phyloP scores from a whole-genome alignment of 257 asterid species.

The Cruciata laevipes region DNA sequence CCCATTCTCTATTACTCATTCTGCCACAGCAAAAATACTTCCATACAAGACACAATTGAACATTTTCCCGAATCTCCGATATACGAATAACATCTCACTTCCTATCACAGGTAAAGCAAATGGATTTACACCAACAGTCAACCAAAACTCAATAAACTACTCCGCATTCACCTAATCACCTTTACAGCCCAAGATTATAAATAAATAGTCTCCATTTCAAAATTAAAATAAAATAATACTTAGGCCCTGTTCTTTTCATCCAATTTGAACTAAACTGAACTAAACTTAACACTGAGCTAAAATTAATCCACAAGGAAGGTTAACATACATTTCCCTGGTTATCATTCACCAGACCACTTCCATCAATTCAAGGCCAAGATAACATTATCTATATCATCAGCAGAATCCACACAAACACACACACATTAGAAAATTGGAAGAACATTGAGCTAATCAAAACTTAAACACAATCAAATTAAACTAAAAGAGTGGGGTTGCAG shows the following conservation, averaged over 20 bases:
- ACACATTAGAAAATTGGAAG: not conserved
- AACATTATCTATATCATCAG: not conserved
- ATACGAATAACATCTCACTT: not conserved
- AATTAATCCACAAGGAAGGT: not conserved
- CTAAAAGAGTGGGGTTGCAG: not conserved
- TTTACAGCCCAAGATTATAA: not conserved
- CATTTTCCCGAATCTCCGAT: not conserved
- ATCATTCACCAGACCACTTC: not conserved
- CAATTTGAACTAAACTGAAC: not conserved
- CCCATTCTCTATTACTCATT: not conserved
- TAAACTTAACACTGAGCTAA: not conserved
- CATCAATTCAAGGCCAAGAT: not conserved
- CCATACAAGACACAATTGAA: too few species aligned
- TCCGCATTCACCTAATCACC: not conserved
- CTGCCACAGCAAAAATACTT: not conserved
- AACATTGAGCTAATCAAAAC: not conserved
- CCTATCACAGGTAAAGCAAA: not conserved
- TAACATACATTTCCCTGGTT: not conserved
- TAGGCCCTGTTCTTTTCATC: too few species aligned
- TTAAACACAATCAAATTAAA: not conserved
- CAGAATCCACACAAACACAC: not conserved
- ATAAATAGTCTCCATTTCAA: not conserved
- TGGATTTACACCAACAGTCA: not conserved
- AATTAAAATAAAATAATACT: not conserved
- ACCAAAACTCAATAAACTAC: not conserved